Conservation (phyloP, 345 rosid genomes). For the Arabis alpina region DNA sequence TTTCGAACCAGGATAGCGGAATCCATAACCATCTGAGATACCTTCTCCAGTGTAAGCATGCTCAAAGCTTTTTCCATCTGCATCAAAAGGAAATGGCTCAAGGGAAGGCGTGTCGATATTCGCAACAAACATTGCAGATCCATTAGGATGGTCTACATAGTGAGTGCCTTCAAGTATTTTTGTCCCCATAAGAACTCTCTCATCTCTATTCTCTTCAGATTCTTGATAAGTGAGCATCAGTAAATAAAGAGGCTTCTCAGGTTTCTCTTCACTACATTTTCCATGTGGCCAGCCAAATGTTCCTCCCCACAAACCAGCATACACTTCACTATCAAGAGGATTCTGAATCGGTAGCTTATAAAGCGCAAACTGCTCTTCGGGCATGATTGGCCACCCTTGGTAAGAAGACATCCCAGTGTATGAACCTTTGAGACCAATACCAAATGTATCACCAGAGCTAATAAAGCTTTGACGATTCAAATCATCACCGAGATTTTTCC, state of each 20-base stretch:
- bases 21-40: slow-evolving; percentile 78
- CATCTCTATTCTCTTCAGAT: slow-evolving; percentile 53
- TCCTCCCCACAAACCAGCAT: slow-evolving; percentile 88
- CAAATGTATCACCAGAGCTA: neutral
- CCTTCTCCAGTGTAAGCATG: slow-evolving; percentile 67
- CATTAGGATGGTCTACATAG: slow-evolving; percentile 85
- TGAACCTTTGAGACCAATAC: slow-evolving; percentile 4
- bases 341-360: slow-evolving; percentile 65
- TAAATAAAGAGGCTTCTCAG: slow-evolving; percentile 75
- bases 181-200: slow-evolving; percentile 65
- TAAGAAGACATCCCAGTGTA: slow-evolving; percentile 47
- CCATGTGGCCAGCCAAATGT: slow-evolving; percentile 89
- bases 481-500: slow-evolving; percentile 50
- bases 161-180: slow-evolving; percentile 67
- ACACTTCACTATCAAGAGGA: slow-evolving; percentile 58
- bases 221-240: slow-evolving; percentile 78
- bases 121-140: slow-evolving; percentile 85
- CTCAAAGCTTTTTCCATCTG: slow-evolving; percentile 52
- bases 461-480: slow-evolving; percentile 50
- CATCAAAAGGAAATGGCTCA: slow-evolving; percentile 74
- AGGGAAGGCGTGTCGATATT: slow-evolving; percentile 67
- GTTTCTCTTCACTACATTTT: slow-evolving; percentile 65
- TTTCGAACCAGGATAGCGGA: slow-evolving; percentile 76
- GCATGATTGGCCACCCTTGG: slow-evolving; percentile 78
- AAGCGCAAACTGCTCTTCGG: slow-evolving; percentile 62